Percentiles rank a stretch among this genome's conserved stretches.
Evolutionary conservation across 1,284 basidiomycete species (phyloP).

Genomic region (Puccinia triticina): DNA sequence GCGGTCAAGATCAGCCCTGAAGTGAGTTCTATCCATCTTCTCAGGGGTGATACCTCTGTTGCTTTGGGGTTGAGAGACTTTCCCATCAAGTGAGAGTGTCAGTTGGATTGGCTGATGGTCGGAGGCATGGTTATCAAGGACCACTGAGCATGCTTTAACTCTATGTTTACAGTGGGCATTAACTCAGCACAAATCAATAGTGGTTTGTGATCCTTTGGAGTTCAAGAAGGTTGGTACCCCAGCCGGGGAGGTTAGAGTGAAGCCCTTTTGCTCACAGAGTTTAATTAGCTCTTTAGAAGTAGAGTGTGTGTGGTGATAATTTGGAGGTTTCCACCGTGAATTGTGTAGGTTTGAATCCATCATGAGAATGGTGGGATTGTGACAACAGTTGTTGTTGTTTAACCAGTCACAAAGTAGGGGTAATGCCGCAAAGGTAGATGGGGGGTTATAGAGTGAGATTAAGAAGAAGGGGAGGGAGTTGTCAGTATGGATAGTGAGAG

Average conservation of each 20-base stretch:
- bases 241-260: background rate
- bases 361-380: background rate
- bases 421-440: background rate
- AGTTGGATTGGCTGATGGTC: background rate
- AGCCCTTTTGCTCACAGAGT: background rate
- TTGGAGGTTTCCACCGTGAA: background rate
- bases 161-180: background rate
- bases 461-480: background rate
- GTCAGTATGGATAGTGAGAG: background rate
- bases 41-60: background rate
- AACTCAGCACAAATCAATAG: background rate
- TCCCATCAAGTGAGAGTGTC: background rate
- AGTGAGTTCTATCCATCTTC: background rate
- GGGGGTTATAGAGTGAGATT: background rate
- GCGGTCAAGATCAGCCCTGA: background rate
- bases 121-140: background rate
- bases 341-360: constrained; percentile 18
- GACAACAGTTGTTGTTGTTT: background rate
- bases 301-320: background rate
- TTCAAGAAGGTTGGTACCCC: too few relatives aligned
- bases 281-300: background rate
- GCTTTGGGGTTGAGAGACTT: background rate
- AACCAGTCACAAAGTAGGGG: background rate
- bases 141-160: background rate
- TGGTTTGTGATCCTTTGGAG: too few relatives aligned